Base-by-base conservation (phyloP, 208 protist genomes). In the Porcisia hertigi region DNA sequence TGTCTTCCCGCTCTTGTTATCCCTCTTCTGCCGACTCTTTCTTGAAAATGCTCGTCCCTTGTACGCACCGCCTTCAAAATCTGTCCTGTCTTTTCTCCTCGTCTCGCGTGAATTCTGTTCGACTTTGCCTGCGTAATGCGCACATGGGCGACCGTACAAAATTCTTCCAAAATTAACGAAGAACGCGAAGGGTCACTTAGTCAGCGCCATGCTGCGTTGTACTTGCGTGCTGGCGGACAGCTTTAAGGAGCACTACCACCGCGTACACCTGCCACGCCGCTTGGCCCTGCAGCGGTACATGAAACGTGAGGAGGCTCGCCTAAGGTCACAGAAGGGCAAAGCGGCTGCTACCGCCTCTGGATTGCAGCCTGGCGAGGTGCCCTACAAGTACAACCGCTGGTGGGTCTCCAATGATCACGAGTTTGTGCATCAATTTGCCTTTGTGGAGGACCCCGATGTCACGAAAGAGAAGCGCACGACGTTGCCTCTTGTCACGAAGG, bases 231-330 rank as follows among this genome's bases (percentile, higher is more conserved):
- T 85, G 23, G 69, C 71, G 20, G 93, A 97, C 83, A 94, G 81
- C 78, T 97, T 95, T 73, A 94, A 94, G 81, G 91, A 96, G 84
- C 90, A 95, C 75, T 97, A 97, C 64, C 93, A 97, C 81, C 88
- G 93, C 49, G 89, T 97, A 62, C 90, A 96, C 69, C 81, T 95
- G 25, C 93, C 93, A 30, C 85, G 93, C 0, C 88, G 92, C 18
- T 69, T 96, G 0, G 93, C 91, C 39, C 79, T 97, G 69, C 85
- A 95, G 75, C 88, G 89, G 18, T 92, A 94, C 86, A 75, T 91
- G 69, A 77, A 76, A 34, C 76, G 86, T 3, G 86, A 94, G 75
- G 69, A 91, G 45, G 80, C 73, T 39, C 85, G 79, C 5, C 71
- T 82, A 14, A 64, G 49, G 52, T 79, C 76, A 71, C 58, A 75